These are phyloP conservation scores for Forsythia suspensa DNA, from an alignment of 257 asterid genomes.

Conservation along the genomic window DNA sequence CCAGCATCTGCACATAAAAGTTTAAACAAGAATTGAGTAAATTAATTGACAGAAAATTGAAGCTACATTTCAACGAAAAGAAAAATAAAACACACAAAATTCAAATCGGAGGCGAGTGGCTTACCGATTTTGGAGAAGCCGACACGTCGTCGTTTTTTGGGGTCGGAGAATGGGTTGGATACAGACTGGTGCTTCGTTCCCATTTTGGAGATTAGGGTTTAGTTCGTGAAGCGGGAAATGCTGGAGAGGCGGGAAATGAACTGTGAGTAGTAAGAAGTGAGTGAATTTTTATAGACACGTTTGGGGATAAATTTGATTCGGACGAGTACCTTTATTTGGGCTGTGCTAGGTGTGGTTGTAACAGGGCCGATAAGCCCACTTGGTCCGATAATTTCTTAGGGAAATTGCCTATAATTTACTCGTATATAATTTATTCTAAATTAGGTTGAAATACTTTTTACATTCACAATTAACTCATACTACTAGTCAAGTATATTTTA, in stretches of 20 bases:
- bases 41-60: background rate
- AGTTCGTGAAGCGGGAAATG: conserved; percentile 66
- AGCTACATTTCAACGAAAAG: background rate
- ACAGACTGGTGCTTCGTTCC: conserved; percentile 82
- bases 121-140: conserved; percentile 64
- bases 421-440: no score
- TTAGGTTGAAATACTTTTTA: no score
- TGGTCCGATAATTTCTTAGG: no score
- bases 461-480: no score
- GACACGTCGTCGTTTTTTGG: conserved; percentile 68
- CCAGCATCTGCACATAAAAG: conserved; percentile 64
- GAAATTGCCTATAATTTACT: no score
- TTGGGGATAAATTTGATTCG: no score
- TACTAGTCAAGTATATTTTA: no score
- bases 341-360: no score
- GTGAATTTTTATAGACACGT: background rate
- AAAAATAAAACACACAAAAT: background rate
- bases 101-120: conserved; percentile 19
- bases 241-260: conserved; percentile 69
- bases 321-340: no score
- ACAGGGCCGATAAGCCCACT: no score
- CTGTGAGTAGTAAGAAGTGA: background rate
- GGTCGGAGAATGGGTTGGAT: conserved; percentile 50
- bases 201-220: conserved; percentile 79
- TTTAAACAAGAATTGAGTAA: background rate